These are phyloP conservation scores for Chaetoceros tenuissimus DNA, from an alignment of 108 stramenopile genomes.

Conservation along the genomic window DNA sequence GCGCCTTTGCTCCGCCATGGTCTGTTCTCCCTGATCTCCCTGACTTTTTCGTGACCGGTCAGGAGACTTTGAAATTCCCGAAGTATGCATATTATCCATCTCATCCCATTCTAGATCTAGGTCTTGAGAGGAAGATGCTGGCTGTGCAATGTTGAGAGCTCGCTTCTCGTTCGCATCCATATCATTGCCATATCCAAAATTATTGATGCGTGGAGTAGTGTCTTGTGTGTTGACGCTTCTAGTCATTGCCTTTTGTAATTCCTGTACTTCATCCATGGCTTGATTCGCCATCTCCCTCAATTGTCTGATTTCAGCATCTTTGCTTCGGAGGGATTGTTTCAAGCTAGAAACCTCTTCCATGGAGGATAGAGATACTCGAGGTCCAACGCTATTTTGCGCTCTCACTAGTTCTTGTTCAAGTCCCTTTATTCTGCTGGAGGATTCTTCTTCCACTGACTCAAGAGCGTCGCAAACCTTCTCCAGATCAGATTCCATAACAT, in stretches of 20 bases:
- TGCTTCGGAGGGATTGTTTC: neutral
- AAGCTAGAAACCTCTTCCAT: neutral
- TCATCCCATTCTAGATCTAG: neutral
- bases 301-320: neutral
- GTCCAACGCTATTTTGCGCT: neutral
- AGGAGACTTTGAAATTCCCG: neutral
- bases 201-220: too few relatives aligned
- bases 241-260: too few relatives aligned
- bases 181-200: too few relatives aligned
- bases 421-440: neutral
- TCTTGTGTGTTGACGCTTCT: too few relatives aligned
- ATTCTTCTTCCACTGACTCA: neutral
- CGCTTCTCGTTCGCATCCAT: too few relatives aligned
- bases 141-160: too few relatives aligned
- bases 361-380: neutral
- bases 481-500: neutral
- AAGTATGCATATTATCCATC: neutral
- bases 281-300: neutral
- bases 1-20: neutral
- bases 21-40: neutral
- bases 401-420: neutral
- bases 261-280: neutral
- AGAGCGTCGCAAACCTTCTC: neutral
- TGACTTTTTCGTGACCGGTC: neutral
- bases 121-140: too few relatives aligned